These are phyloP conservation scores for Russula sp. DNA, from an alignment of 768 basidiomycete species.

Conservation along the genomic window DNA sequence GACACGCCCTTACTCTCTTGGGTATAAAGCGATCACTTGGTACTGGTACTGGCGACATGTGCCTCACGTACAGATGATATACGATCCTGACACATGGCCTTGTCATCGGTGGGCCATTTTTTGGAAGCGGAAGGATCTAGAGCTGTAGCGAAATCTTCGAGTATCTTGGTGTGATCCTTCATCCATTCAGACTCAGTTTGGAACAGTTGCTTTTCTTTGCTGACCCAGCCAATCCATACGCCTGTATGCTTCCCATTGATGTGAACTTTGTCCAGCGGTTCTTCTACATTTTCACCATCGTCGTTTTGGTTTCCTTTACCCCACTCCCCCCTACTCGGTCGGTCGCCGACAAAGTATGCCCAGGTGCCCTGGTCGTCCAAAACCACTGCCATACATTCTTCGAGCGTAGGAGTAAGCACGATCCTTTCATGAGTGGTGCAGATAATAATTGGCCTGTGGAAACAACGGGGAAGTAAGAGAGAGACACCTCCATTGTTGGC, in stretches of 20 bases:
- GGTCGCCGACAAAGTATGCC: conserved; percentile 7
- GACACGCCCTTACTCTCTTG: no score
- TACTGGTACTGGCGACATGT: no score
- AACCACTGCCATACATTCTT: neutral
- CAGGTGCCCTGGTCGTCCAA: neutral
- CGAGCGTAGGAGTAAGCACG: neutral
- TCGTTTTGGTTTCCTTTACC: neutral
- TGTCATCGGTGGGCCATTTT: no score
- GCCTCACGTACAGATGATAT: no score
- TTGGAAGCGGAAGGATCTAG: no score
- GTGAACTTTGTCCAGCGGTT: neutral
- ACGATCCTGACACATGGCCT: no score
- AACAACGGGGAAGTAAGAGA: neutral
- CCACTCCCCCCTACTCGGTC: neutral
- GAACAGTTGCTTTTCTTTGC: neutral
- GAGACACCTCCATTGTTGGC: neutral
- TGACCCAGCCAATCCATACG: neutral
- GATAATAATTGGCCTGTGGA: conserved; percentile 5
- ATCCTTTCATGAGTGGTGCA: neutral
- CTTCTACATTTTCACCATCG: neutral
- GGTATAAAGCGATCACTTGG: no score
- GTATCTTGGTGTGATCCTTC: no score
- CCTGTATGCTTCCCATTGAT: neutral
- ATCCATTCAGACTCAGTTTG: no score
- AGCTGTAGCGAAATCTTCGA: no score